Evolutionary conservation across 495 filamentous ascomycete genomes (phyloP).

Genomic region (Friedmanniomyces endolithicus): DNA sequence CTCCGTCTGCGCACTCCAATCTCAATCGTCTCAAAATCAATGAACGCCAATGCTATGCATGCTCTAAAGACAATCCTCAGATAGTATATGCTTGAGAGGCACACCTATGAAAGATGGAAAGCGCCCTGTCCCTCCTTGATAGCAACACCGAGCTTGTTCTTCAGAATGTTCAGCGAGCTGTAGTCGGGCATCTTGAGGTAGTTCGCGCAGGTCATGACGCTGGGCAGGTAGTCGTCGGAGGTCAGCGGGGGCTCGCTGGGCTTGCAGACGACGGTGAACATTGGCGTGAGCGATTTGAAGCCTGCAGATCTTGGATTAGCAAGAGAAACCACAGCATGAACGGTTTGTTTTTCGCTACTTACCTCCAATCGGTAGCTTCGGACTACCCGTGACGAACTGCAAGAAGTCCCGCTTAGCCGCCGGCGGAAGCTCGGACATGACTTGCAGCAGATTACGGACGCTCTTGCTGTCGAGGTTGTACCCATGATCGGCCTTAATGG

Average conservation of each 20-base stretch:
- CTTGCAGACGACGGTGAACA: slow-evolving; percentile 98
- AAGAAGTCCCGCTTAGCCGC: slow-evolving; percentile 84
- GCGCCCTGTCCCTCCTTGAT: slow-evolving; percentile 97
- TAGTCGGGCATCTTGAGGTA: slow-evolving; percentile 99
- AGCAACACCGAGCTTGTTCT: slow-evolving; percentile 62
- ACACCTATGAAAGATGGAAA: slow-evolving; percentile 74
- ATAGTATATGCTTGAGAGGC: background rate
- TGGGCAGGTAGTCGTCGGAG: slow-evolving; percentile 93
- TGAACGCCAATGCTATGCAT: too few species aligned
- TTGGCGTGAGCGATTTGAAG: slow-evolving; percentile 91
- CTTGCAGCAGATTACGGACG: slow-evolving; percentile 83
- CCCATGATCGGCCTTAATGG: slow-evolving; percentile 98
- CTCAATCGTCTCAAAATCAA: too few species aligned
- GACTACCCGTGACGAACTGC: slow-evolving; percentile 96
- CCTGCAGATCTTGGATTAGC: slow-evolving; percentile 43
- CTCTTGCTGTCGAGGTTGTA: slow-evolving; percentile 99
- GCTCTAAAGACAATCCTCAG: too few species aligned
- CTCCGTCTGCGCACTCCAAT: too few species aligned
- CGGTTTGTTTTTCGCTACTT: slow-evolving; percentile 28
- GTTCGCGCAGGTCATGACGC: slow-evolving; percentile 99
- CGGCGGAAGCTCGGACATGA: slow-evolving; percentile 76
- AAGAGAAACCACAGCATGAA: slow-evolving; percentile 18
- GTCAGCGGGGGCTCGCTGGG: slow-evolving; percentile 89
- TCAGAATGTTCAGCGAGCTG: slow-evolving; percentile 63
- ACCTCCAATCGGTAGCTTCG: slow-evolving; percentile 97